Conservation (phyloP, 106 monocot genomes). For the Phalaenopsis aphrodite region DNA sequence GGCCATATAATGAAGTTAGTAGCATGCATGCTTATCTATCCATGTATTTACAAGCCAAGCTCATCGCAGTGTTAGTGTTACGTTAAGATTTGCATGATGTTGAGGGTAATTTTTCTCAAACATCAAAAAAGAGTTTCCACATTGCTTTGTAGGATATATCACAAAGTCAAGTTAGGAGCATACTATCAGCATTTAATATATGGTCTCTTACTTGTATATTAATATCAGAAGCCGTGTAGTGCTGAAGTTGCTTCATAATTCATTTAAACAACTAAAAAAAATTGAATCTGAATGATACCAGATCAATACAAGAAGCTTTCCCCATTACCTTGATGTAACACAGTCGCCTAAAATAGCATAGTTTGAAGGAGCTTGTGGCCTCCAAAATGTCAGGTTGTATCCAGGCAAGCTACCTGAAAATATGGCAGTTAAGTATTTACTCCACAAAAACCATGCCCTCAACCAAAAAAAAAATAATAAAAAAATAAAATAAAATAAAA, state of each 20-base stretch:
- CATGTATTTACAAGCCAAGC: background rate
- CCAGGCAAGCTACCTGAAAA: constrained; percentile 48
- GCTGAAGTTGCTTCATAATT: background rate
- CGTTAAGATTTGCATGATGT: background rate
- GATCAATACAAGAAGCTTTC: background rate
- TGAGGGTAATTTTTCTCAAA: no score
- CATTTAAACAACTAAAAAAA: background rate
- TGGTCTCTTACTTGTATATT: background rate
- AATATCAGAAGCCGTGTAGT: background rate
- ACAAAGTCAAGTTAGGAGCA: background rate
- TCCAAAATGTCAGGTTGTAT: constrained; percentile 88
- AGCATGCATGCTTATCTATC: background rate
- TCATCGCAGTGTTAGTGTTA: background rate
- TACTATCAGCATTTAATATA: background rate
- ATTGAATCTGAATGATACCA: background rate
- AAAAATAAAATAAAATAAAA: background rate
- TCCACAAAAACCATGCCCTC: background rate
- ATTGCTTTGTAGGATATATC: background rate
- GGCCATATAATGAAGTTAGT: no score
- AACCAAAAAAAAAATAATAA: no score
- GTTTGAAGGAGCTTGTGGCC: constrained; percentile 94
- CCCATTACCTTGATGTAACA: constrained; percentile 80
- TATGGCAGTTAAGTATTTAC: constrained; percentile 1
- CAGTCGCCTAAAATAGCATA: constrained; percentile 93
- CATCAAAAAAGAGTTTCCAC: no score